Percentiles rank a stretch among this genome's conserved stretches.
These are phyloP conservation scores for Euryodendron excelsum DNA, from an alignment of 148 eudicot genomes.

Conservation along the genomic window DNA sequence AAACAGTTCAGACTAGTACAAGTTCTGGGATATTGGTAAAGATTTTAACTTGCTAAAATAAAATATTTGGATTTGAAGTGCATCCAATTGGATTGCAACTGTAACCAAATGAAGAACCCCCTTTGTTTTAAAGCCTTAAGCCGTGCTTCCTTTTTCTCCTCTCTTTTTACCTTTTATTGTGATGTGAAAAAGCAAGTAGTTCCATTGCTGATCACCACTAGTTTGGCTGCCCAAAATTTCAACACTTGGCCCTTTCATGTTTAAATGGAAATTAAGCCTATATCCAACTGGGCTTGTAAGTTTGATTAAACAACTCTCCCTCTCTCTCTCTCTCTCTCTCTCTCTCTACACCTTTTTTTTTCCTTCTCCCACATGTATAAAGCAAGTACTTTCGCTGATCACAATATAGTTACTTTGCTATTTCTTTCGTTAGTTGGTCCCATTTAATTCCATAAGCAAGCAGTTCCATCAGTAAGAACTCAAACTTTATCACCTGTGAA, in stretches of 20 bases:
- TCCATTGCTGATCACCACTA: background rate
- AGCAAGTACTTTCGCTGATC: constrained; percentile 6
- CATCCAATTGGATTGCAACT: constrained; percentile 10
- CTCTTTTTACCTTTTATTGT: background rate
- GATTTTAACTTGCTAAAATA: background rate
- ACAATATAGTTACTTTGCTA: background rate
- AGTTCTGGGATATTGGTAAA: background rate
- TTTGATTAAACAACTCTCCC: background rate
- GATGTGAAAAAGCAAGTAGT: constrained; percentile 7
- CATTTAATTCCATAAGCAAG: constrained; percentile 15
- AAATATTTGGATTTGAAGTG: background rate
- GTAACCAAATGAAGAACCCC: constrained; percentile 6
- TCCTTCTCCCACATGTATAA: constrained; percentile 5
- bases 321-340: background rate
- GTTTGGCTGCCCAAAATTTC: background rate
- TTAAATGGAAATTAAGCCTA: background rate
- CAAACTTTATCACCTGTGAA: constrained; percentile 17
- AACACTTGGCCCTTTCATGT: background rate
- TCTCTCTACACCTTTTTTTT: background rate
- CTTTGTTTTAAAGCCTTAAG: constrained; percentile 9
- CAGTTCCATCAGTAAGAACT: background rate
- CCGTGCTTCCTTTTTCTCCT: constrained; percentile 1
- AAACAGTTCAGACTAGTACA: background rate
- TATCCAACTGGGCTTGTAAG: background rate
- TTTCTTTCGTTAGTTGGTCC: constrained; percentile 11